Conservation (phyloP, 495 filamentous ascomycete species). For the Xylaria cubensis region DNA sequence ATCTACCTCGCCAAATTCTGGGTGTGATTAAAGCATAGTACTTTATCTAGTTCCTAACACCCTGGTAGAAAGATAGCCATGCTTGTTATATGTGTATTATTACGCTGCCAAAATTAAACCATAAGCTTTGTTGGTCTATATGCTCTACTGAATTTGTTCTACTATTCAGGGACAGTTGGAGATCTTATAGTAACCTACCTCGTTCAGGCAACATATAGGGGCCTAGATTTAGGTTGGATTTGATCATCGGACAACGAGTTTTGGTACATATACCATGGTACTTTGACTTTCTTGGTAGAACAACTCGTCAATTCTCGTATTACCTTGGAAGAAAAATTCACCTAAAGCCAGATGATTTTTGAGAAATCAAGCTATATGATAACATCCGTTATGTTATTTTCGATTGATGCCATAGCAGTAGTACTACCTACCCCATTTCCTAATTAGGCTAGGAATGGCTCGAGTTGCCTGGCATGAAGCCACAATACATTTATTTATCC, state of each 20-base stretch:
- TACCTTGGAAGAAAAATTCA: not conserved
- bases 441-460: not conserved
- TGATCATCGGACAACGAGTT: not conserved
- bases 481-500: not conserved
- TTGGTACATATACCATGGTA: not conserved
- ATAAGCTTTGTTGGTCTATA: not conserved
- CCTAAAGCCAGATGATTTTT: not conserved
- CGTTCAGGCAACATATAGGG: not conserved
- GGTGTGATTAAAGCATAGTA: not conserved
- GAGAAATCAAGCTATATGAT: not conserved
- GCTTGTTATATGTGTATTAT: not conserved
- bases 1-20: not conserved
- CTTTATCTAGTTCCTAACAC: not conserved
- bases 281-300: not conserved
- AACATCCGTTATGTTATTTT: not conserved
- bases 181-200: not conserved
- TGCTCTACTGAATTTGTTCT: not conserved
- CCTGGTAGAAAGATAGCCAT: not conserved
- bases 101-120: not conserved
- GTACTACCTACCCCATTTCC: not conserved
- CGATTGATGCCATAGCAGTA: not conserved
- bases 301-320: not conserved
- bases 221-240: not conserved
- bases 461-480: slow-evolving; percentile 14
- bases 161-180: not conserved